Conservation (phyloP, 2,329 filamentous ascomycete species). For the Alternaria sp. region DNA sequence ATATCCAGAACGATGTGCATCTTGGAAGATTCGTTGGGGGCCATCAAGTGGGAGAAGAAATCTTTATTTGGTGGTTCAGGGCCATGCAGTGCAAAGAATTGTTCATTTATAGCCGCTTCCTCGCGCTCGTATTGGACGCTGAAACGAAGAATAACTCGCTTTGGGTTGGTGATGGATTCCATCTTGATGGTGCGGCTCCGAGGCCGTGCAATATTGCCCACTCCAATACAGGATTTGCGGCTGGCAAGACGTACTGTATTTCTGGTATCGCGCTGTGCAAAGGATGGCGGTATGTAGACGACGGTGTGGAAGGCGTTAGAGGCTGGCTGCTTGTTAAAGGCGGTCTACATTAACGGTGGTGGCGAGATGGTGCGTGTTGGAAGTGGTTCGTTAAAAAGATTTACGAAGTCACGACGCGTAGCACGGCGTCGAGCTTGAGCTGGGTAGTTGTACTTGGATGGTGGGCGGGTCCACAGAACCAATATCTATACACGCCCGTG, state of each 20-base stretch:
- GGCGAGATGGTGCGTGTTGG: too few species aligned
- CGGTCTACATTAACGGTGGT: neutral
- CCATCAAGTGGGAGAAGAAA: too few species aligned
- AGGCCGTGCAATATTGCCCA: neutral
- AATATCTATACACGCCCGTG: too few species aligned
- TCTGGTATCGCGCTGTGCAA: neutral
- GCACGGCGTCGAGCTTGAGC: too few species aligned
- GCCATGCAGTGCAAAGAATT: neutral
- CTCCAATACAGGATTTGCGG: too few species aligned
- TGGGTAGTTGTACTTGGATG: too few species aligned
- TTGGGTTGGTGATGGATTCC: neutral
- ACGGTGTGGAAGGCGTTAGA: neutral
- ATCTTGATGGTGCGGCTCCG: neutral
- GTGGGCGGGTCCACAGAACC: too few species aligned
- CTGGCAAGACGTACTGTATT: too few species aligned
- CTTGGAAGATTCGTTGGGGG: too few species aligned
- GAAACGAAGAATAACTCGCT: constrained; percentile 24
- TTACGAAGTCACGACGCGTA: too few species aligned
- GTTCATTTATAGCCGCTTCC: constrained; percentile 5
- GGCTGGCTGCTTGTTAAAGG: neutral
- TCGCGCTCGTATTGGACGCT: constrained; percentile 22
- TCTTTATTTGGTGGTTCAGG: neutral
- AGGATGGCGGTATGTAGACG: neutral
- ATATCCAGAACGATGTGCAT: too few species aligned
- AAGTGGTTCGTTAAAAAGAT: too few species aligned